phyloP scores from a whole-genome alignment of 83 land plant genomes.

The Picea abies region DNA sequence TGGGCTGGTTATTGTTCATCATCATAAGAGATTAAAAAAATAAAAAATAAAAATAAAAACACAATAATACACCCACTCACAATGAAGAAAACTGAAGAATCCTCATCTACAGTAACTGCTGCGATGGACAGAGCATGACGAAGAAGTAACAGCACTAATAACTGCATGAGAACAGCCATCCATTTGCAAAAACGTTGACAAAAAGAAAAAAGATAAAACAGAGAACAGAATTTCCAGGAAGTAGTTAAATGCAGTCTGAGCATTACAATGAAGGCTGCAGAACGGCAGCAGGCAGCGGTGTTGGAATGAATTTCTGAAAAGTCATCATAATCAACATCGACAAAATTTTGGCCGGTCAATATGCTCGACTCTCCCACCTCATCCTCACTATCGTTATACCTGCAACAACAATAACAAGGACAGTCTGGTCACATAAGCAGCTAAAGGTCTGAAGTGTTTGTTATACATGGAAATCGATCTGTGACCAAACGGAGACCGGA shows the following conservation, averaged over 20 bases:
- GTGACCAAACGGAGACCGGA: no score
- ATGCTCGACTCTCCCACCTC: neutral
- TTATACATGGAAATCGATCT: no score
- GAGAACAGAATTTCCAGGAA: neutral
- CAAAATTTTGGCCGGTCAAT: neutral
- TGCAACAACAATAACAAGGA: neutral
- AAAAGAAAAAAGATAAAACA: neutral
- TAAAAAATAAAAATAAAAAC: neutral
- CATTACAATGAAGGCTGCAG: slow-evolving; percentile 3
- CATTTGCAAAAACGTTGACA: neutral
- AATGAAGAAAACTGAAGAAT: slow-evolving; percentile 22
- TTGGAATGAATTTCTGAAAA: neutral
- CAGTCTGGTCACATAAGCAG: no score
- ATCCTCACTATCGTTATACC: neutral
- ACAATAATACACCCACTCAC: slow-evolving; percentile 11
- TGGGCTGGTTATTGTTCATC: no score
- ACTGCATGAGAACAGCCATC: slow-evolving; percentile 16
- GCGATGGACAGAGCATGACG: slow-evolving; percentile 38
- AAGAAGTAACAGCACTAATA: slow-evolving; percentile 30
- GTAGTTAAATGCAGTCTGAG: neutral
- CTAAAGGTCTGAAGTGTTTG: no score
- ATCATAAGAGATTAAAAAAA: neutral
- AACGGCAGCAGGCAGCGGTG: neutral
- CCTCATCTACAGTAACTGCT: slow-evolving; percentile 18
- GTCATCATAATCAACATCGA: neutral